Percentiles rank a stretch among this genome's conserved stretches.
Evolutionary conservation across 2,329 filamentous ascomycete species (phyloP).

Genomic region (Penicillium paneum): DNA sequence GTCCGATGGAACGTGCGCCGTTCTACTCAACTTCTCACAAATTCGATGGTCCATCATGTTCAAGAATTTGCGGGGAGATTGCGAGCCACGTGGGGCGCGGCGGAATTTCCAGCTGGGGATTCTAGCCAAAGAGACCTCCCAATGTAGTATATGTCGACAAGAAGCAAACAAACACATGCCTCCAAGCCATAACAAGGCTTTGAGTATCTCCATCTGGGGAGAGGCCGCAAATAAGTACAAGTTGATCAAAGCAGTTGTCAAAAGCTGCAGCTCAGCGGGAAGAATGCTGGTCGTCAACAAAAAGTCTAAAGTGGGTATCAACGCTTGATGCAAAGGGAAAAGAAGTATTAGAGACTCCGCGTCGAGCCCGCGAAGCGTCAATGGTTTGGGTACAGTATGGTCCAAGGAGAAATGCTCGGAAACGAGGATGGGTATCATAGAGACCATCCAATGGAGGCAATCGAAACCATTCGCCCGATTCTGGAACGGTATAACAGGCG

Average conservation of each 20-base stretch:
- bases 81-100: constrained; percentile 46
- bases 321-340: constrained; percentile 78
- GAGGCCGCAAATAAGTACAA: constrained; percentile 73
- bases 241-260: constrained; percentile 79
- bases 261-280: constrained; percentile 79
- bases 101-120: constrained; percentile 90
- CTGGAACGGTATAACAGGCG: constrained; percentile 65
- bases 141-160: constrained; percentile 71
- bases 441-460: constrained; percentile 73
- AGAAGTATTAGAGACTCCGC: constrained; percentile 62
- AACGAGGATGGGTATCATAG: constrained; percentile 64
- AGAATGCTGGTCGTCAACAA: constrained; percentile 87
- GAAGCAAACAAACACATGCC: constrained; percentile 70
- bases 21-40: constrained; percentile 49
- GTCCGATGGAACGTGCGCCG: constrained; percentile 29
- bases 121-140: constrained; percentile 80
- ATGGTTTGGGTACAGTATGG: constrained; percentile 34
- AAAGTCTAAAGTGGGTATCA: constrained; percentile 70
- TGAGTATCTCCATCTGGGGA: constrained; percentile 79
- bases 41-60: constrained; percentile 45
- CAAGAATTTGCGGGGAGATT: constrained; percentile 40
- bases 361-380: constrained; percentile 42
- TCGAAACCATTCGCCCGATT: constrained; percentile 58
- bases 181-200: constrained; percentile 80
- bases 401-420: constrained; percentile 42